Conservation (phyloP, 1,139 yeast species). For the Debaryomyces fabryi region DNA sequence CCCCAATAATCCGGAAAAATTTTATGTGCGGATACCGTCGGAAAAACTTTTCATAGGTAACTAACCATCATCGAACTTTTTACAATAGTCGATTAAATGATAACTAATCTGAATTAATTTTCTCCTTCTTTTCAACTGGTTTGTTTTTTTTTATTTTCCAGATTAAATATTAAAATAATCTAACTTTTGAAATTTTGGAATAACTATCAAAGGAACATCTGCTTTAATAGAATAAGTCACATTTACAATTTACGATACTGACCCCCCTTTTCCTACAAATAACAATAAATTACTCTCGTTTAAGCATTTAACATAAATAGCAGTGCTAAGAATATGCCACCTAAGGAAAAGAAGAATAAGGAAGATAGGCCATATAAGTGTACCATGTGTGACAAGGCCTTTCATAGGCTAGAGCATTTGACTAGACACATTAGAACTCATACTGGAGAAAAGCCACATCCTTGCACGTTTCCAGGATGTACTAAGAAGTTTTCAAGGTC, state of each 20-base stretch:
- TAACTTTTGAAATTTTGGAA: background rate
- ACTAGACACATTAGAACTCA: slow-evolving; percentile 73
- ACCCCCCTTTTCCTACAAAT: background rate
- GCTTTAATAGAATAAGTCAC: background rate
- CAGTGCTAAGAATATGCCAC: slow-evolving; percentile 11
- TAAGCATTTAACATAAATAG: background rate
- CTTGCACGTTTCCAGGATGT: slow-evolving; percentile 70
- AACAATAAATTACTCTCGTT: background rate
- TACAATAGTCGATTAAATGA: background rate
- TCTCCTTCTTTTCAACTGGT: background rate
- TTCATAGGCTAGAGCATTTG: slow-evolving; percentile 68
- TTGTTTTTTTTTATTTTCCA: background rate
- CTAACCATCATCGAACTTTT: slow-evolving; percentile 2
- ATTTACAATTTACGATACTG: background rate
- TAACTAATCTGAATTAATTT: background rate
- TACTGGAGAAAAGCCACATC: slow-evolving; percentile 77
- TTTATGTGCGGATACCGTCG: slow-evolving; percentile 9
- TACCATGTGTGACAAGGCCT: slow-evolving; percentile 61
- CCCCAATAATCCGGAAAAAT: slow-evolving; percentile 16
- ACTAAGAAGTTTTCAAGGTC: slow-evolving; percentile 65
- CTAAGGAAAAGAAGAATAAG: slow-evolving; percentile 22
- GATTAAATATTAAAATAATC: background rate
- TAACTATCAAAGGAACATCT: background rate
- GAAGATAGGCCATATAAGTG: slow-evolving; percentile 56
- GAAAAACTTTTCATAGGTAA: slow-evolving; percentile 10